Conservation (phyloP, 1,284 basidiomycete species). For the Cronartium quercuum region DNA sequence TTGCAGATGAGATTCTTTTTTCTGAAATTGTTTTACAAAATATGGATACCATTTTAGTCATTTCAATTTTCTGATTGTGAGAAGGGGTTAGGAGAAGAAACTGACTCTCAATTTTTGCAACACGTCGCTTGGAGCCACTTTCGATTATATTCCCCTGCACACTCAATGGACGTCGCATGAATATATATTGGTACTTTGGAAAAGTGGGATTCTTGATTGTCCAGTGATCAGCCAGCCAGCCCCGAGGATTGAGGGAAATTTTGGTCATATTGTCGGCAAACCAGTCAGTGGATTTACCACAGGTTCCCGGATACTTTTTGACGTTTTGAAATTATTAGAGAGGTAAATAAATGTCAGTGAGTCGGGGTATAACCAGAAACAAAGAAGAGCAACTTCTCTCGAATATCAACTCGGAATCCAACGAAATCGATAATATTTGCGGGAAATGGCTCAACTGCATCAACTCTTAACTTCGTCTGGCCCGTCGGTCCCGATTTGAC, state of each 20-base stretch:
- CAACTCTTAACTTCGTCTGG: constrained; percentile 18
- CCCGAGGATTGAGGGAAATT: constrained; percentile 1
- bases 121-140: not conserved
- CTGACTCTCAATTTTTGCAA: constrained; percentile 9
- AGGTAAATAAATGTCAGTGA: no score
- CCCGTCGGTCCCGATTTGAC: constrained; percentile 11
- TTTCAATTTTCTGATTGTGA: not conserved
- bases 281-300: constrained; percentile 10
- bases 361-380: no score
- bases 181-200: constrained; percentile 5
- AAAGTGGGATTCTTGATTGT: not conserved
- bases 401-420: no score
- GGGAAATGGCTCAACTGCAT: not conserved
- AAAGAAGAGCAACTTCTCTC: no score
- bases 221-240: constrained; percentile 19
- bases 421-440: no score
- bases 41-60: not conserved
- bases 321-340: no score
- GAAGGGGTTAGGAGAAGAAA: not conserved
- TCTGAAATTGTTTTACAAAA: not conserved
- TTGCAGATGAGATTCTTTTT: not conserved
- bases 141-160: constrained; percentile 8
- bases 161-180: constrained; percentile 1
- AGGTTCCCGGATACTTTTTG: not conserved
- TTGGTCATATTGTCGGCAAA: constrained; percentile 19